These are phyloP conservation scores for Geranium brycei DNA, from an alignment of 345 rosid genomes.

Conservation along the genomic window DNA sequence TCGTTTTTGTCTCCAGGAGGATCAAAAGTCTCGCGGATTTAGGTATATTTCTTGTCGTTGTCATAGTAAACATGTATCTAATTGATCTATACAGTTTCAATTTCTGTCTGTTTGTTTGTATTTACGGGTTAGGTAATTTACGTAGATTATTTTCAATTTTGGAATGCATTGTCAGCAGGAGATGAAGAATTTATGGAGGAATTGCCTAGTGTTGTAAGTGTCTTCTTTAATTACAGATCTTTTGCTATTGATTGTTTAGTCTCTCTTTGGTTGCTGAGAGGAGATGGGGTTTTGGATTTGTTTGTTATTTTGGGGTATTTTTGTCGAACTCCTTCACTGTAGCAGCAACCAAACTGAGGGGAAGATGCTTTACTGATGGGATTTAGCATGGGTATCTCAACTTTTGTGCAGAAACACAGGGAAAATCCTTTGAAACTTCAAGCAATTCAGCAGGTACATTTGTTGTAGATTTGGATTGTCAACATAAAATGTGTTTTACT, in stretches of 20 bases:
- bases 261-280: neutral
- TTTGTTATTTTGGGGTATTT: neutral
- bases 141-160: slow-evolving; percentile 2
- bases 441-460: slow-evolving; percentile 46
- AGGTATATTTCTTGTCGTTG: slow-evolving; percentile 3
- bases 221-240: neutral
- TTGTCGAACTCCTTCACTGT: neutral
- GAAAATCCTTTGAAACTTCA: slow-evolving; percentile 33
- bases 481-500: slow-evolving; percentile 2
- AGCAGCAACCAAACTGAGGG: neutral
- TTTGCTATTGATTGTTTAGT: no score
- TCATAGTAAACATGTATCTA: neutral
- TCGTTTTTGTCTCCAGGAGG: slow-evolving; percentile 47
- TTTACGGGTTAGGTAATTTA: slow-evolving; percentile 40
- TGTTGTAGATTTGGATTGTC: neutral
- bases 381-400: neutral
- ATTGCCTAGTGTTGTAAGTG: neutral
- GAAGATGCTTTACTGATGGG: neutral
- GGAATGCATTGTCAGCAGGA: neutral
- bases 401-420: slow-evolving; percentile 49
- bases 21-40: slow-evolving; percentile 15
- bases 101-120: slow-evolving; percentile 8
- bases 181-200: neutral
- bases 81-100: no score
- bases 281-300: neutral